Percentiles rank a stretch among this genome's conserved stretches.
Conservation (phyloP, 2,329 filamentous ascomycete species). For the Trichoderma asperellum region DNA sequence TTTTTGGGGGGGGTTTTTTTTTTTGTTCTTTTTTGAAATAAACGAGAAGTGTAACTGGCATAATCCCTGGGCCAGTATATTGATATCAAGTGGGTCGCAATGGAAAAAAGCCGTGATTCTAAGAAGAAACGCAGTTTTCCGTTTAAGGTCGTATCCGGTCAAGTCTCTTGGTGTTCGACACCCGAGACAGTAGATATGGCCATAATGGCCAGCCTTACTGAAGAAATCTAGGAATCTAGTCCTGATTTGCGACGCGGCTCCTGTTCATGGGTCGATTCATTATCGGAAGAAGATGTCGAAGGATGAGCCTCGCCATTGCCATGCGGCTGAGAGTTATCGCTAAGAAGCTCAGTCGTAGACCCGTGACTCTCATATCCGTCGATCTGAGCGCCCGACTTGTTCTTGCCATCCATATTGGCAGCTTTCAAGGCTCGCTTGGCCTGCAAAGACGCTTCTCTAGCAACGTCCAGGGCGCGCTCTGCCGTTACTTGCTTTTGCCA, state of each 20-base stretch:
- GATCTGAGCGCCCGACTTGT: conserved; percentile 48
- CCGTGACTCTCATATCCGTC: conserved; percentile 52
- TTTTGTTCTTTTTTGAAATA: background rate
- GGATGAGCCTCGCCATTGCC: conserved; percentile 38
- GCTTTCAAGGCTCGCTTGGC: conserved; percentile 48
- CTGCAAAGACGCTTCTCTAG: conserved; percentile 44
- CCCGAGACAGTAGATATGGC: background rate
- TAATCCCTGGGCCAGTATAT: background rate
- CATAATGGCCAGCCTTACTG: background rate
- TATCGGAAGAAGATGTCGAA: conserved; percentile 41
- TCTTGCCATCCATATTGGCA: conserved; percentile 52
- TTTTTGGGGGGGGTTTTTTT: background rate
- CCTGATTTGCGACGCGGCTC: conserved; percentile 3
- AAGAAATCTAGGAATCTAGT: conserved; percentile 1
- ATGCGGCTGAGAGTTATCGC: conserved; percentile 39
- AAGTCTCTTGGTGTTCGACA: background rate
- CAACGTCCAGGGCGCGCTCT: conserved; percentile 60
- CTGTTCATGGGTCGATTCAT: conserved; percentile 31
- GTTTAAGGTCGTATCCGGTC: background rate
- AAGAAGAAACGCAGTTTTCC: background rate
- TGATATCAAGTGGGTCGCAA: conserved; percentile 12
- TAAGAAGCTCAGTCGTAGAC: conserved; percentile 49
- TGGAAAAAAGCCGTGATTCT: background rate
- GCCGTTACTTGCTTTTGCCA: conserved; percentile 88
- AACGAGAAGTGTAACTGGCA: conserved; percentile 1